phyloP scores from a whole-genome alignment of 495 filamentous ascomycete species.

The Margaritispora aquatica region DNA sequence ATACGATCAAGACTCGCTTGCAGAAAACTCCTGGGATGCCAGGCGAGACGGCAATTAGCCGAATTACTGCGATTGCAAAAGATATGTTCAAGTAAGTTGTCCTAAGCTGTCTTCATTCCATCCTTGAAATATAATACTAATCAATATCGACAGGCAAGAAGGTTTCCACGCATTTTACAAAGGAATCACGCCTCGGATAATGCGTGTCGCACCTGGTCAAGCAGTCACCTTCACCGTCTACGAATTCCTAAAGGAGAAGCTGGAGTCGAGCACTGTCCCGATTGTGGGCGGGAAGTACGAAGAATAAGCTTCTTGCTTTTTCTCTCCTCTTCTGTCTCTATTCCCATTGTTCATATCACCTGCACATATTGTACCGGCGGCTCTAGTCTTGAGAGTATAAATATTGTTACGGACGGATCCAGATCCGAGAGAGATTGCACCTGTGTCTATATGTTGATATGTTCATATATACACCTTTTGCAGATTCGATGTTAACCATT shows the following conservation, averaged over 20 bases:
- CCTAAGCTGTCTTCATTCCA: background rate
- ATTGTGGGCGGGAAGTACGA: slow-evolving; percentile 66
- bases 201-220: slow-evolving; percentile 96
- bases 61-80: slow-evolving; percentile 71
- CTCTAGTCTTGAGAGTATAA: background rate
- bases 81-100: slow-evolving; percentile 82
- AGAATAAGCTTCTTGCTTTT: slow-evolving; percentile 42
- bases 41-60: slow-evolving; percentile 69
- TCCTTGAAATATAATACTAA: background rate
- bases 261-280: slow-evolving; percentile 66
- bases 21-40: slow-evolving; percentile 82
- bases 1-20: slow-evolving; percentile 96
- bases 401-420: no score
- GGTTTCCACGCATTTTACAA: slow-evolving; percentile 95
- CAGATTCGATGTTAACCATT: no score
- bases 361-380: background rate
- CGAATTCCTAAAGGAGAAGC: slow-evolving; percentile 76
- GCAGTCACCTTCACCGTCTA: slow-evolving; percentile 98
- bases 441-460: no score
- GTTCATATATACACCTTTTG: no score
- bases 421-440: no score
- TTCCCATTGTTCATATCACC: background rate
- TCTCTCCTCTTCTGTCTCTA: background rate
- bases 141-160: slow-evolving; percentile 52
- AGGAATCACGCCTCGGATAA: slow-evolving; percentile 95